Percentiles rank a stretch among this genome's conserved stretches.
phyloP scores from a whole-genome alignment of 257 asterid genomes.

The Marsdenia floribunda region DNA sequence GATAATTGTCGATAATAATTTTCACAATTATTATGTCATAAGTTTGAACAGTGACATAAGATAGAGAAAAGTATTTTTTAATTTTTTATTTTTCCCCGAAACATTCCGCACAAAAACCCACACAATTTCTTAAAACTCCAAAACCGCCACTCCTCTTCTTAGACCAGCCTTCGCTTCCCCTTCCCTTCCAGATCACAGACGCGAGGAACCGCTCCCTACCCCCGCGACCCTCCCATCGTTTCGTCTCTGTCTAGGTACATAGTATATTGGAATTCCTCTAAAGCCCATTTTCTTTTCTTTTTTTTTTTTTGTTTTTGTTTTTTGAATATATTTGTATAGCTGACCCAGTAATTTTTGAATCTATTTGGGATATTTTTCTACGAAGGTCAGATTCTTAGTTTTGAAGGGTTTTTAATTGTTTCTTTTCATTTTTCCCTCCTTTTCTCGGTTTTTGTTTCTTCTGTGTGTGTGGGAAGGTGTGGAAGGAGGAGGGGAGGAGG shows the following conservation, averaged over 20 bases:
- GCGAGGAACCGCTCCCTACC: constrained; percentile 15
- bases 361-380: background rate
- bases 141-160: constrained; percentile 36
- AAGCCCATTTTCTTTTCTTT: constrained; percentile 22
- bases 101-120: constrained; percentile 28
- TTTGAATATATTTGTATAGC: background rate
- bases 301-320: too few relatives aligned
- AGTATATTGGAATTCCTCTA: constrained; percentile 7
- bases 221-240: constrained; percentile 12
- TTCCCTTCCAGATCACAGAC: constrained; percentile 41
- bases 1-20: background rate
- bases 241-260: constrained; percentile 1
- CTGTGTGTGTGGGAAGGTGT: constrained; percentile 1
- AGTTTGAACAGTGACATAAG: constrained; percentile 15
- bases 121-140: constrained; percentile 26
- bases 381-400: background rate
- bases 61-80: constrained; percentile 18
- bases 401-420: background rate
- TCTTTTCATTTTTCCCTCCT: too few relatives aligned
- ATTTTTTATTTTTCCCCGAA: constrained; percentile 25
- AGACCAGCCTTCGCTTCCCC: constrained; percentile 24
- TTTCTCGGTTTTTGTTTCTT: background rate
- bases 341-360: constrained; percentile 1
- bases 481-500: constrained; percentile 29
- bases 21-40: constrained; percentile 11